phyloP scores from a whole-genome alignment of 768 basidiomycete species.

The Mrakia blollopis region DNA sequence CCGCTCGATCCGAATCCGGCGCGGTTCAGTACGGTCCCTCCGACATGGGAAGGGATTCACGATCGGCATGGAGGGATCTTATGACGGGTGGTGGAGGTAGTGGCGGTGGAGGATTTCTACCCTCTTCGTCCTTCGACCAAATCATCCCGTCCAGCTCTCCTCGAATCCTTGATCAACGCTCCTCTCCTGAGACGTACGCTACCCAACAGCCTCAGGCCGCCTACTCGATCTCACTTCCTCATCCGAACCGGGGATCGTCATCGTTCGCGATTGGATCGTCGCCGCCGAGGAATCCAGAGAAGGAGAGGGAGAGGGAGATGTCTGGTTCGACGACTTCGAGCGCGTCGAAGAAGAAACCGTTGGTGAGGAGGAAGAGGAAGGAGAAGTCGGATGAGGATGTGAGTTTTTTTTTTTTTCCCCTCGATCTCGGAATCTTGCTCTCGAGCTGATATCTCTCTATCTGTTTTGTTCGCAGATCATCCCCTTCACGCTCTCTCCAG shows the following conservation, averaged over 20 bases:
- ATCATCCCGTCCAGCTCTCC: not conserved
- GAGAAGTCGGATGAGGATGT: slow-evolving; percentile 9
- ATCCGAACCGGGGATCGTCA: not conserved
- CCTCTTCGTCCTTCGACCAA: no score
- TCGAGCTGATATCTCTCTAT: not conserved
- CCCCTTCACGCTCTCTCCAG: no score
- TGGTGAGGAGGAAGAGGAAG: slow-evolving; percentile 3
- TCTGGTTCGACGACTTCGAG: not conserved
- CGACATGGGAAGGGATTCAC: no score
- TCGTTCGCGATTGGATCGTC: not conserved
- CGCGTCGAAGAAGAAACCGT: not conserved
- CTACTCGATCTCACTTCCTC: not conserved
- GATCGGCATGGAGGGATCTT: no score
- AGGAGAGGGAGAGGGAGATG: not conserved
- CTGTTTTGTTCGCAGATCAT: not conserved
- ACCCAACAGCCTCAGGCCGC: not conserved
- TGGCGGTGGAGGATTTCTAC: no score
- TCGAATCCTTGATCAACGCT: not conserved
- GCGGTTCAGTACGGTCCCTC: no score
- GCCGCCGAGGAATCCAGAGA: not conserved
- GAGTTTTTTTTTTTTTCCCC: not conserved
- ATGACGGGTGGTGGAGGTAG: no score
- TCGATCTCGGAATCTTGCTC: not conserved
- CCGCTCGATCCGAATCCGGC: no score
- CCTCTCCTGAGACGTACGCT: not conserved